Evolutionary conservation across 164 flowering plant species (phyloP), one percentile per base, ranked within the genome.

Genomic region (Annona squamosa): DNA sequence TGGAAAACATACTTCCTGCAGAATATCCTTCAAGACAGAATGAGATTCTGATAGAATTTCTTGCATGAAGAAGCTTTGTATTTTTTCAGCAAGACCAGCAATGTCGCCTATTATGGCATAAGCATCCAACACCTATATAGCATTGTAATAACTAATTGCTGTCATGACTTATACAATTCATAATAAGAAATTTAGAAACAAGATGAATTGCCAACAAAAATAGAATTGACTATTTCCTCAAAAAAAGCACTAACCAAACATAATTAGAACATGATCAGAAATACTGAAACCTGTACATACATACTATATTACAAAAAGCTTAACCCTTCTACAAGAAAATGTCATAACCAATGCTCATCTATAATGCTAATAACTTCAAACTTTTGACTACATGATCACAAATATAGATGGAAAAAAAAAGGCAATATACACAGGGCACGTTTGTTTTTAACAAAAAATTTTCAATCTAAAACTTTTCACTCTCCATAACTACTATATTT

Each of bases 61-160:
- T 81, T 96, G 98, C 97, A 92, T 89, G 73, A 92, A 96, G 82
- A 88, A 91, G 85, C 98, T 96, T 66, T 93, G 98, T 72, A 96
- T 86, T 83, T 96, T 93, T 75, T 96, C 99, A 78, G 94, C 93
- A 77, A 96, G 97, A 78, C 98, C 99, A 81, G 93, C 75, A 57
- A 85, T 81, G 81, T 95, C 99, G 70, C 97, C 99, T 57, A 95
- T 91, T 65, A 95, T 83, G 41, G 99, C 96, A 88, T 93, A 93
- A 37, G 99, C 97, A 82, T 95, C 99, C 77, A 95, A 84, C 62
- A 93, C 99, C 99, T 94, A 85, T 63, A 80, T 64, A 83, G 43
- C 63, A 77, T 68, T n/a, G 44, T 48, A 70, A 68, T 43, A 42
- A 12, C 9, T 70, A 63, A 56, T 63, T n/a, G 41, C 37, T 5